phyloP scores from a whole-genome alignment of 148 eudicot genomes.

The Vaccinium myrtillus region DNA sequence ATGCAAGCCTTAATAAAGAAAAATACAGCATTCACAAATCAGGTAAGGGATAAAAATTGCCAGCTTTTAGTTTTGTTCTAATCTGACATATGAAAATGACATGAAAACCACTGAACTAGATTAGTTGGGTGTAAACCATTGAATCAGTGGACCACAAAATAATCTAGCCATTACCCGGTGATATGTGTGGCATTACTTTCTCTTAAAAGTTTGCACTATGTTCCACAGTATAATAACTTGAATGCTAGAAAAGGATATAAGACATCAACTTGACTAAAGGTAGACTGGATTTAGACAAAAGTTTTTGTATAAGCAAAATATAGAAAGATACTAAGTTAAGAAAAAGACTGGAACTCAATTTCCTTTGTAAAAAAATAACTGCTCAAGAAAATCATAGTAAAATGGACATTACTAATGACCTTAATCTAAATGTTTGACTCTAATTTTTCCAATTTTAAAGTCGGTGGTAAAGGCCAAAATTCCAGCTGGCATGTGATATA shows the following conservation, averaged over 20 bases:
- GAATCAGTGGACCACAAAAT: not conserved
- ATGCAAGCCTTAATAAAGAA: not conserved
- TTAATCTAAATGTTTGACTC: constrained; percentile 13
- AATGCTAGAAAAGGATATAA: not conserved
- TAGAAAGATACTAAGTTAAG: not conserved
- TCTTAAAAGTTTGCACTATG: not conserved
- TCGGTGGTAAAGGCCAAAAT: constrained; percentile 28
- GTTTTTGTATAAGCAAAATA: not conserved
- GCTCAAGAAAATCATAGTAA: not conserved
- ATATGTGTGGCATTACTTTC: not conserved
- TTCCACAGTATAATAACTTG: not conserved
- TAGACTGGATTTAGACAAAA: not conserved
- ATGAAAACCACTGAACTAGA: not conserved
- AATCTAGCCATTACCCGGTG: not conserved
- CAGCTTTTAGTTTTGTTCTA: not conserved
- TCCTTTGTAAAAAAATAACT: not conserved
- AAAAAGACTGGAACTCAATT: not conserved
- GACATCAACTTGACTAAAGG: not conserved
- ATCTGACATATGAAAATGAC: not conserved
- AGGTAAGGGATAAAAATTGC: not conserved
- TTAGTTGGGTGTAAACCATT: not conserved
- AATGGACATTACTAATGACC: not conserved
- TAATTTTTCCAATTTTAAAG: constrained; percentile 17
- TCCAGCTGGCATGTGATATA: constrained; percentile 33
- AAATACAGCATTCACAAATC: not conserved